Evolutionary conservation across 345 rosid species (phyloP), one percentile per base, ranked within the genome.

Genomic region (Toxicodendron radicans): DNA sequence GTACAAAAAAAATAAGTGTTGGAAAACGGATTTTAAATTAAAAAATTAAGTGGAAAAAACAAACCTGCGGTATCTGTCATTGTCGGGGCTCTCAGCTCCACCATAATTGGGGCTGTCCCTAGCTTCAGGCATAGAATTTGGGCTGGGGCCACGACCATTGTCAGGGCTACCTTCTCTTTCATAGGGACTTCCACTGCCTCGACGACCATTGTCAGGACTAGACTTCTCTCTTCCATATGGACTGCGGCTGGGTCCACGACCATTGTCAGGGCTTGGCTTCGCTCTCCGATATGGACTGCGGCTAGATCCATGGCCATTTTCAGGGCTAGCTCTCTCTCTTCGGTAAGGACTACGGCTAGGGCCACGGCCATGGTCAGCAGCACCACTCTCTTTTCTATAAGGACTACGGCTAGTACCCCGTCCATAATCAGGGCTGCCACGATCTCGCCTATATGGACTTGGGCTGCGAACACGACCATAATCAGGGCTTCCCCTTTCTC

Each of bases 401-500:
- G 87, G 91, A 66, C 88, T 85, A 12, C 51, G 77, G 71, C 88
- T 86, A 7, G 78, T 48, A 43, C 73, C 85, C 67, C 86, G 80
- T 33, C 82, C 88, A 67, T 88, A 83, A 30, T 83, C 86, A 0
- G 98, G 94, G 76, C 92, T 90, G 43, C 60, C 75, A 66, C 92
- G 91, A 2, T 83, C 87, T 68, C 88, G 86, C 80, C 64, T 85
- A 71, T 88, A 80, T 51, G 87, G 87, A 70, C 87, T 83, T 7
- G 87, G 84, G 80, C 93, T 87, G 46, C 83, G 80, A 56, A 72
- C 87, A 65, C 85, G 90, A n/a, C 93, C 95, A 82, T 92, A 92
- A 70, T 89, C 90, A 76, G 95, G 95, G 76, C 97, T 92, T 30
- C 75, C 88, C 78, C 96, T 87, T 54, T 86, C 94, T 72, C 83